Evolutionary conservation across 139 green algal genomes (phyloP).

Genomic region (Chlorella sp.): DNA sequence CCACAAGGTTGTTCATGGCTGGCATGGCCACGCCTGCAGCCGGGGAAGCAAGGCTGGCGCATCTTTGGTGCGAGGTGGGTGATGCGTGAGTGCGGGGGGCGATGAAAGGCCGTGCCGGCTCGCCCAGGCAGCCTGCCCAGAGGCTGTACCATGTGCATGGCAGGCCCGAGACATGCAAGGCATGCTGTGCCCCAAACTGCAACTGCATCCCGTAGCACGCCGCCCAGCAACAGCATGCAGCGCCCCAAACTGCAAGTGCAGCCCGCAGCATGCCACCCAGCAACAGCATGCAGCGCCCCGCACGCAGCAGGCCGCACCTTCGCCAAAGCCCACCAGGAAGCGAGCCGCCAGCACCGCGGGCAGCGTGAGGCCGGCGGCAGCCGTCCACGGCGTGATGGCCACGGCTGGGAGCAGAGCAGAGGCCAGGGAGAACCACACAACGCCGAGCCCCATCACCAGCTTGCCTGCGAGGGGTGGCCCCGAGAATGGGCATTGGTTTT

Average conservation of each 20-base stretch:
- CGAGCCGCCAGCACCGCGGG: conserved; percentile 70
- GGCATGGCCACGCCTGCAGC: conserved; percentile 80
- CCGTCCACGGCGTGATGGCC: conserved; percentile 36
- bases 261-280: background rate
- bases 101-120: background rate
- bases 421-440: conserved; percentile 86
- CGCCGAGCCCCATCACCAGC: conserved; percentile 80
- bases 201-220: too few species aligned
- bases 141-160: too few species aligned
- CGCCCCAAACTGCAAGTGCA: background rate
- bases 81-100: too few species aligned
- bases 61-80: background rate
- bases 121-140: too few species aligned
- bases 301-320: conserved; percentile 56
- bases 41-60: background rate
- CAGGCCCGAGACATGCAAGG: too few species aligned
- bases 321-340: conserved; percentile 83
- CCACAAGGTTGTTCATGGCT: conserved; percentile 93
- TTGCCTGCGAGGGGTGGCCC: conserved; percentile 46
- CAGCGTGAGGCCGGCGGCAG: conserved; percentile 59
- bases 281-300: too few species aligned
- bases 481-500: too few species aligned
- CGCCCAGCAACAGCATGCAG: background rate
- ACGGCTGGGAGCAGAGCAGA: conserved; percentile 78
- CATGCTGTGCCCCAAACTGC: too few species aligned